A percentile compares a stretch with the other conserved stretches of the same genome.
Evolutionary conservation across 768 basidiomycete genomes (phyloP).

Genomic region (Auricularia auricula-judae): DNA sequence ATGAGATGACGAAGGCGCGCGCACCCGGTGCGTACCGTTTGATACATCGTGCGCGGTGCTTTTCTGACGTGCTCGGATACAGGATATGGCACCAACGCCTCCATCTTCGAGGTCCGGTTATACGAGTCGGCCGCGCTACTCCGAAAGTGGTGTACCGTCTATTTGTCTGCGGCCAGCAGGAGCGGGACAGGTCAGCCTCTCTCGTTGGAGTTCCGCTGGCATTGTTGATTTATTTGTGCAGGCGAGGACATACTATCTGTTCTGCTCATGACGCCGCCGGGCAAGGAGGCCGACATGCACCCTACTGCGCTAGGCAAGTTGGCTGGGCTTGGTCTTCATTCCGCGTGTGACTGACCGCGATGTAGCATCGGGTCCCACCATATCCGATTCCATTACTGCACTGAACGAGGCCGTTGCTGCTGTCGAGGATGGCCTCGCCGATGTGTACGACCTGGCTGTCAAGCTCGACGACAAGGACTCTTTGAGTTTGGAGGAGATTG

Average conservation of each 20-base stretch:
- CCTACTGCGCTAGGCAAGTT: not conserved
- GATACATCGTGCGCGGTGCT: not conserved
- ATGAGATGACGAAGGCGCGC: slow-evolving; percentile 38
- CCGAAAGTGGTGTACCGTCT: slow-evolving; percentile 50
- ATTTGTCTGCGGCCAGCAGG: slow-evolving; percentile 61
- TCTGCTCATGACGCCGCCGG: slow-evolving; percentile 1
- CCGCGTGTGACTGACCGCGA: not conserved
- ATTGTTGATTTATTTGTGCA: not conserved
- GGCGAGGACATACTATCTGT: not conserved
- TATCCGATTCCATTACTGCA: slow-evolving; percentile 63
- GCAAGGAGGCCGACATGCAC: not conserved
- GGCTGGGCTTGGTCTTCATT: not conserved
- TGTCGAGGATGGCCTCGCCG: slow-evolving; percentile 48
- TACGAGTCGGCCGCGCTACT: slow-evolving; percentile 45
- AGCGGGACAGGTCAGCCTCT: slow-evolving; percentile 31
- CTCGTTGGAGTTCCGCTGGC: not conserved
- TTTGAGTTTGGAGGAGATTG: slow-evolving; percentile 57
- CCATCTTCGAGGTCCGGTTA: slow-evolving; percentile 43
- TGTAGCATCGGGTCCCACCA: slow-evolving; percentile 61
- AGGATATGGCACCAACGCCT: slow-evolving; percentile 39
- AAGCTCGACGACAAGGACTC: slow-evolving; percentile 67
- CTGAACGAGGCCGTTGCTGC: slow-evolving; percentile 51
- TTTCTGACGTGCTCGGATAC: not conserved
- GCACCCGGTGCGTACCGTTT: slow-evolving; percentile 38
- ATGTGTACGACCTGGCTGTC: slow-evolving; percentile 54